Evolutionary conservation across 192 early-diverging fungal genomes (phyloP), one percentile per base, ranked within the genome.

Genomic region (Coemansia umbellata): DNA sequence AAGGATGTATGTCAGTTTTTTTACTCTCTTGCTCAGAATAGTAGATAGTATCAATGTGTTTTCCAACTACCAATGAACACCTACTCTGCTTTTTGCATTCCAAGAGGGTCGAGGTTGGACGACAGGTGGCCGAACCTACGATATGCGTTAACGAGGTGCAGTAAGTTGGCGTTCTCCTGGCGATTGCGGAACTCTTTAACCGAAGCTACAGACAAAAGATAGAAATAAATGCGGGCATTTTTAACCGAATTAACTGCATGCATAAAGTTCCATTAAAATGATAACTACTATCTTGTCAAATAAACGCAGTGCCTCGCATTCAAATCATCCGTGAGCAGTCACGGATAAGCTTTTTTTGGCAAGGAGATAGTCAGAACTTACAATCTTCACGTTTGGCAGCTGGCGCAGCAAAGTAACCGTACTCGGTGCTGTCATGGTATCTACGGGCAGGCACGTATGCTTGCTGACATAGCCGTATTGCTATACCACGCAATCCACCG

Each of bases 31-130:
- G n/a, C n/a, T n/a, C n/a, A n/a, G n/a, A n/a, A n/a, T n/a, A n/a
- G n/a, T n/a, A n/a, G n/a, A n/a, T n/a, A n/a, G n/a, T n/a, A n/a
- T n/a, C n/a, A n/a, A n/a, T n/a, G n/a, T n/a, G n/a, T n/a, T n/a
- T n/a, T n/a, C n/a, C n/a, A n/a, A n/a, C n/a, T n/a, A n/a, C 5
- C 6, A 42, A n/a, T 21, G 7, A 31, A 30, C 36, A 74, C 71
- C 17, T 74, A 74, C 61, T 81, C 84, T 50, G 27, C 18, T 55
- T 59, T 60, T 37, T 37, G 82, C 39, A 94, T 80, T 24, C 79
- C 82, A 43, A 97, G 79, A 6, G 94, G 94, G 75, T 97, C 94
- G 43, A 97, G 69, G 48, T 90, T 63, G 0, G 92, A 88, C 0
- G 77, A 78, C 30, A 84, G 77, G 67, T 98, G 92, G 7, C 93